Conservation (phyloP, 129 eudicot species). For the Gnaphalium uliginosum region DNA sequence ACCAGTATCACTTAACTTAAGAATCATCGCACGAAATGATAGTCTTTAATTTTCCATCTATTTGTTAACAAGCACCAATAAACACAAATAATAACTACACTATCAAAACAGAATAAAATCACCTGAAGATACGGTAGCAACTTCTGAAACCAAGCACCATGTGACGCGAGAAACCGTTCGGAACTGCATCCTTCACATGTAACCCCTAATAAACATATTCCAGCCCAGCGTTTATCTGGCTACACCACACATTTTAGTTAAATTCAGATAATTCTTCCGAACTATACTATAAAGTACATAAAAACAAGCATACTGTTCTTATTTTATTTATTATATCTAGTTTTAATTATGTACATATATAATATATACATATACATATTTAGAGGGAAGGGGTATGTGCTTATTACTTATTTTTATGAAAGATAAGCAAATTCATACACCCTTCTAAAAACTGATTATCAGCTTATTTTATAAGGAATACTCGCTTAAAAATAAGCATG, state of each 20-base stretch:
- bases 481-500: no score
- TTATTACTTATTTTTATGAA: no score
- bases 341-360: no score
- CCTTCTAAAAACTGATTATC: no score
- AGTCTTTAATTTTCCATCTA: slow-evolving; percentile 12
- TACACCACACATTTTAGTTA: slow-evolving; percentile 42
- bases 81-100: neutral
- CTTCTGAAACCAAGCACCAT: slow-evolving; percentile 69
- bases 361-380: no score
- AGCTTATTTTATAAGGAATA: no score
- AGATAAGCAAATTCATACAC: no score
- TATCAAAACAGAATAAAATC: neutral
- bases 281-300: slow-evolving; percentile 6
- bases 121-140: slow-evolving; percentile 79
- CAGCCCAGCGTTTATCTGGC: slow-evolving; percentile 99
- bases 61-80: slow-evolving; percentile 9
- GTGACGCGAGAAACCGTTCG: slow-evolving; percentile 74
- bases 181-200: slow-evolving; percentile 80
- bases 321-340: no score
- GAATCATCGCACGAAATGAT: neutral
- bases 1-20: slow-evolving; percentile 11
- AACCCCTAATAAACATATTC: slow-evolving; percentile 84
- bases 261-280: slow-evolving; percentile 19
- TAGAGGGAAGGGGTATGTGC: no score
- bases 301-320: neutral